Base-by-base conservation (phyloP, 2,329 filamentous ascomycete genomes). In the Ascochyta clinopodiicola region DNA sequence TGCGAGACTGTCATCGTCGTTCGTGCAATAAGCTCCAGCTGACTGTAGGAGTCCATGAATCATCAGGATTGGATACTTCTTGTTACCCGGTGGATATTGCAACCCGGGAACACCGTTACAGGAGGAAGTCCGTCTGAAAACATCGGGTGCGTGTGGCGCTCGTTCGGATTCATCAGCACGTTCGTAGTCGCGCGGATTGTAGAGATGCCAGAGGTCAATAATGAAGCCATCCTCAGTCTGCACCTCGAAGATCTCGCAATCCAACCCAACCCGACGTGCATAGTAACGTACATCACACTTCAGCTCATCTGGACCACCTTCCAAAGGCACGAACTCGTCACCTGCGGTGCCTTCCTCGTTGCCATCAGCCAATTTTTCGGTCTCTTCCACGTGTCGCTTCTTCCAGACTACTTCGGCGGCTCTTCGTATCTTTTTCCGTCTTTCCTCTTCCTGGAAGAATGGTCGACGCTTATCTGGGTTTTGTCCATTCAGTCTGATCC, bases 181-280 rank as follows among this genome's bases (percentile, higher is more conserved):
- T 0, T 78, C 80, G 69, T 92, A 88, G 56, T 94, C 89, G 44
- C 82, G 84, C 0, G 94, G 94, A 60, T 96, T 89, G 72, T 91
- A 96, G 24, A 97, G 82, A 73, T 97, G 94, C 88, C 91, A 96
- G 1, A 97, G 81, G 21, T 90, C 86, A 59, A 97, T 89, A 40
- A 97, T 86, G 71, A 96, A 97, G 0, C 93, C 93, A 68, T 98
- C 94, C 72, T 97, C 93, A 0, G 94, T 97, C 74, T 96, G 89
- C 0, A 97, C 92, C 44, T 90, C 82, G 67, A 92, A 91, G 9
- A 84, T 84, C 69, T 97, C 93, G 22, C 92, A 85, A 58, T 97
- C 92, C 1, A 98, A 82, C 0, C 94, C 94, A 13, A 96, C 92
- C 12, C 93, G 83, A 19, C 91, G 84, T 1, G 94, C 93, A 71